These are phyloP conservation scores for Smallanthus sonchifolius DNA, from an alignment of 129 eudicot genomes.

Conservation along the genomic window DNA sequence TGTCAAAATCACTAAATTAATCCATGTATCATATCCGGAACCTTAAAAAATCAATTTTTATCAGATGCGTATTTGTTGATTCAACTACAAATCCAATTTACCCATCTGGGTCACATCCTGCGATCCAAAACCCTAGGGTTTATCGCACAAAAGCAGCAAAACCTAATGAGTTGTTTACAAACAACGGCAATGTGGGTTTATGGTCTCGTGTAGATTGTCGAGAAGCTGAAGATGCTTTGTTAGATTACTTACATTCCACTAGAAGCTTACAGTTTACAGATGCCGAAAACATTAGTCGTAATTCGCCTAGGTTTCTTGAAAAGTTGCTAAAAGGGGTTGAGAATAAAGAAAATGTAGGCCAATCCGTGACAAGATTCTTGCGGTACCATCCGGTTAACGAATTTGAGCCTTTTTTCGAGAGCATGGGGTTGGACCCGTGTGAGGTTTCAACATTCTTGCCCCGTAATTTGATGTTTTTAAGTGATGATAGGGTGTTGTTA, in stretches of 20 bases:
- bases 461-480: conserved; percentile 47
- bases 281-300: conserved; percentile 73
- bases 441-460: conserved; percentile 55
- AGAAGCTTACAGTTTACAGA: conserved; percentile 65
- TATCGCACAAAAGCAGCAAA: conserved; percentile 28
- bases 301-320: conserved; percentile 58
- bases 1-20: neutral
- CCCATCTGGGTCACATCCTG: conserved; percentile 34
- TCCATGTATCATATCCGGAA: conserved; percentile 31
- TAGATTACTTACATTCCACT: conserved; percentile 78
- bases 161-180: neutral
- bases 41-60: neutral
- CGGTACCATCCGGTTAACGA: conserved; percentile 87
- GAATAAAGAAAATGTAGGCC: conserved; percentile 25
- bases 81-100: conserved; percentile 29
- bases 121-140: conserved; percentile 41
- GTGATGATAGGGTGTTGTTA: conserved; percentile 59
- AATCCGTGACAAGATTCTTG: conserved; percentile 50
- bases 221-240: conserved; percentile 75
- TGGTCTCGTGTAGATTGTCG: conserved; percentile 23
- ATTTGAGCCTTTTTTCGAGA: conserved; percentile 90
- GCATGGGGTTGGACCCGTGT: conserved; percentile 70
- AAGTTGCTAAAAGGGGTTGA: conserved; percentile 44
- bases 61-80: conserved; percentile 25
- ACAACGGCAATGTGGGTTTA: neutral